Evolutionary conservation across 2,329 filamentous ascomycete species (phyloP), one percentile per base, ranked within the genome.

Genomic region (Penicillium hordei): DNA sequence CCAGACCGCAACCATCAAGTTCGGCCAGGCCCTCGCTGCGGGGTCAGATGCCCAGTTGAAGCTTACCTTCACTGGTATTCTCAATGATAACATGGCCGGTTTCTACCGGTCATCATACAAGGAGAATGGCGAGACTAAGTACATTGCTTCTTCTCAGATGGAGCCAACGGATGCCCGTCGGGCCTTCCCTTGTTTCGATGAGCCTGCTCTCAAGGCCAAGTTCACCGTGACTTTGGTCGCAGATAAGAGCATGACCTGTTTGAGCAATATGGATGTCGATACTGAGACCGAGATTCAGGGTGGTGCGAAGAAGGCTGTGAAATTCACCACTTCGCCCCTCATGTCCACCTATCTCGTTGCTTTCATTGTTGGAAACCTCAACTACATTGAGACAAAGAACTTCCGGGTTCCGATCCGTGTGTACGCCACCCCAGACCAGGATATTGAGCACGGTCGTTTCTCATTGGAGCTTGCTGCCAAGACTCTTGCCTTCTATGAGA

Each of bases 81-180:
- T 96, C 69, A 96, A 96, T 75, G 90, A 96, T 74, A 93, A 94
- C 78, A 96, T 97, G 91, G 93, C 93, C 48, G 93, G 93, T 48
- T 97, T 97, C 83, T 97, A 97, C 79, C 87, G 93, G 58, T 96
- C 92, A 1, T 95, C 91, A 7, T 97, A 93, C 82, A 95, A 94
- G 81, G 87, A 86, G 60, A 86, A 94, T 70, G 93, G 93, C 39
- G 86, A 85, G 59, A 87, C 88, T 58, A 90, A 89, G 65, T 89
- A 93, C 73, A 82, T 97, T 71, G 93, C 93, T 29, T 93, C 92
- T 27, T 91, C 91, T 19, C 93, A 97, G 81, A 96, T 97, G 90
- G 93, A 97, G 80, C 89, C 93, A 39, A 97, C 93, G 15, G 93
- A 97, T 78, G 93, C 91, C 61, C 86, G 93, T 68, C 85, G 93